Conservation (phyloP, 108 stramenopile genomes). For the Cyclostephanos tholiformis region DNA sequence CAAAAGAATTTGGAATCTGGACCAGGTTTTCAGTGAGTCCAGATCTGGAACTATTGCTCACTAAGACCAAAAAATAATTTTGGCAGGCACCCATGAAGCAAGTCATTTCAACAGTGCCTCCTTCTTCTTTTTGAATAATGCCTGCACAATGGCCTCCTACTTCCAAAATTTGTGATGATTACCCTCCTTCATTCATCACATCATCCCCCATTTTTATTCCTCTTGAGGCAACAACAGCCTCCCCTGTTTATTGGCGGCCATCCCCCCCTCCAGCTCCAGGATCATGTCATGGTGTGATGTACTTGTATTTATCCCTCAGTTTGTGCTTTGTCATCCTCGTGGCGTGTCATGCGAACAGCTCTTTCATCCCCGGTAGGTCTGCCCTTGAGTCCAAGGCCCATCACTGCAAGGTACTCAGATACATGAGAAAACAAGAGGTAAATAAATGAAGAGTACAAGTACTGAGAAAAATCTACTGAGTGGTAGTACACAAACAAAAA, state of each 20-base stretch:
- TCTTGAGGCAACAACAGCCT: slow-evolving; percentile 35
- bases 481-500: too few relatives aligned
- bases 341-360: slow-evolving; percentile 78
- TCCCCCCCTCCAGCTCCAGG: slow-evolving; percentile 71
- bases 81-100: too few relatives aligned
- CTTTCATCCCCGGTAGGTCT: slow-evolving; percentile 91
- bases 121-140: slow-evolving; percentile 79
- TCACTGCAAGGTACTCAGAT: slow-evolving; percentile 17
- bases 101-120: slow-evolving; percentile 66
- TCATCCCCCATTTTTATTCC: slow-evolving; percentile 17
- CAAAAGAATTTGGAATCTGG: too few relatives aligned
- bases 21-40: too few relatives aligned
- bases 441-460: too few relatives aligned
- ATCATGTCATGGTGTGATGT: slow-evolving; percentile 87
- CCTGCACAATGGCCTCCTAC: slow-evolving; percentile 58
- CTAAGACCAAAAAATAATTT: too few relatives aligned
- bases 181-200: slow-evolving; percentile 4
- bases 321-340: slow-evolving; percentile 62
- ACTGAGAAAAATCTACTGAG: too few relatives aligned
- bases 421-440: too few relatives aligned
- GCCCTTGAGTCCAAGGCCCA: slow-evolving; percentile 58
- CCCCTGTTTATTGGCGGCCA: slow-evolving; percentile 46
- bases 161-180: not conserved
- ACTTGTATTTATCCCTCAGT: slow-evolving; percentile 81
- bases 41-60: too few relatives aligned